Base-by-base conservation (phyloP, 106 monocot species). In the Apostasia ramifera region DNA sequence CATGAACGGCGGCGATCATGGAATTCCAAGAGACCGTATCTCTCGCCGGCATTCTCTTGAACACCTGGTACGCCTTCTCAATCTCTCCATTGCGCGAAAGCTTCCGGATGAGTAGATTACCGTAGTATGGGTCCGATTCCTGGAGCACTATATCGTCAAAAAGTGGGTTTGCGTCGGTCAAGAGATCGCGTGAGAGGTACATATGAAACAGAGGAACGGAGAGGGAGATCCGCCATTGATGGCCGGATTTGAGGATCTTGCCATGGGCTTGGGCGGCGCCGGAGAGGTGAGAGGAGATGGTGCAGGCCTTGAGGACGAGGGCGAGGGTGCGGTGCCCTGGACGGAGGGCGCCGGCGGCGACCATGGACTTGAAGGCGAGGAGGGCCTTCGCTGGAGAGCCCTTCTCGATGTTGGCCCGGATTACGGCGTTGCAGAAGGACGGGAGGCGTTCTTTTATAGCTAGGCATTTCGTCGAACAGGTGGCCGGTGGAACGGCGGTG, bases 11-110 rank as follows among this genome's bases (percentile, higher is more conserved):
- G 3, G 67, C 63, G 15, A 83, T 70, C 74, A 87, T 80, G 47
- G 87, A 75, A 47, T 87, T 87, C 83, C 83, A 87, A 44, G 79
- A 74, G 8, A 83, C 71, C 75, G 75, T 66, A 65, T 87, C 87
- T 61, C 58, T 67, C 1, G 46, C 48, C 0, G 74, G 77, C 83
- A 83, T 75, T 69, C 45, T 26, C 0, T 46, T n/a, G 52, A 87
- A 87, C 49, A 87, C 58, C 53, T 12, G 4, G 8, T 14, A 44
- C 11, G 80, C 77, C 8, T 44, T 69, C 4, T 68, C 87, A 8
- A 70, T 10, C 26, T 64, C 69, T 3, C 72, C 75, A 12, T 15
- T 52, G 13, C 72, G 62, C 68, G 73, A 57, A 26, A 75, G 65
- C 0, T 54, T 68, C 7, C 26, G 50, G 44, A 87, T 71, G 54